Conservation (phyloP, 2,329 filamentous ascomycete species). For the Chalara sp. region DNA sequence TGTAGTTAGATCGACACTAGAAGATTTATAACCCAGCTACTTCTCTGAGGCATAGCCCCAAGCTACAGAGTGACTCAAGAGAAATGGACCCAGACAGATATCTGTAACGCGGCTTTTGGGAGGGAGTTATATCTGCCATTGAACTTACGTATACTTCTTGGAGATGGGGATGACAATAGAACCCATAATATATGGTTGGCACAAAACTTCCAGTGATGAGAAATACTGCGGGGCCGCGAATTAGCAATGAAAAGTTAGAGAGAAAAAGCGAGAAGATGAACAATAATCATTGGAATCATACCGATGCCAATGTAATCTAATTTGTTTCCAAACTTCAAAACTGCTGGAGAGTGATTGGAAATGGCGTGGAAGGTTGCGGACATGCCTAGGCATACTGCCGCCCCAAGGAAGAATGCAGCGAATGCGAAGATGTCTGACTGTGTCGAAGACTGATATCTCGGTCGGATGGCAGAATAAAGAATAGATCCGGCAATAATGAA, state of each 20-base stretch:
- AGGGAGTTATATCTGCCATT: no score
- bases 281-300: no score
- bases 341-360: constrained; percentile 72
- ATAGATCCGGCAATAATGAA: constrained; percentile 45
- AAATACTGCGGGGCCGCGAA: constrained; percentile 42
- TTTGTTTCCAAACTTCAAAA: constrained; percentile 82
- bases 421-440: constrained; percentile 64
- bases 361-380: constrained; percentile 81
- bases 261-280: no score
- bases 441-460: constrained; percentile 59
- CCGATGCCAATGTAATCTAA: constrained; percentile 86
- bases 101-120: neutral
- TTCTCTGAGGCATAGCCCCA: neutral
- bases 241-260: no score
- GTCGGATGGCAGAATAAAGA: constrained; percentile 50
- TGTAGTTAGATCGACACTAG: no score
- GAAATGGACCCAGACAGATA: neutral
- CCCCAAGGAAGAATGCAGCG: constrained; percentile 71
- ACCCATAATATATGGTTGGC: constrained; percentile 81
- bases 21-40: neutral
- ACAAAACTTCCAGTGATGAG: constrained; percentile 90
- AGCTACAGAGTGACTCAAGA: neutral
- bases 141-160: constrained; percentile 55
- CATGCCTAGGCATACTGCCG: constrained; percentile 68
- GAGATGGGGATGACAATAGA: constrained; percentile 61